Evolutionary conservation across 2,329 filamentous ascomycete species (phyloP), one percentile per base, ranked within the genome.

Genomic region (Taxawa tesnikishii): DNA sequence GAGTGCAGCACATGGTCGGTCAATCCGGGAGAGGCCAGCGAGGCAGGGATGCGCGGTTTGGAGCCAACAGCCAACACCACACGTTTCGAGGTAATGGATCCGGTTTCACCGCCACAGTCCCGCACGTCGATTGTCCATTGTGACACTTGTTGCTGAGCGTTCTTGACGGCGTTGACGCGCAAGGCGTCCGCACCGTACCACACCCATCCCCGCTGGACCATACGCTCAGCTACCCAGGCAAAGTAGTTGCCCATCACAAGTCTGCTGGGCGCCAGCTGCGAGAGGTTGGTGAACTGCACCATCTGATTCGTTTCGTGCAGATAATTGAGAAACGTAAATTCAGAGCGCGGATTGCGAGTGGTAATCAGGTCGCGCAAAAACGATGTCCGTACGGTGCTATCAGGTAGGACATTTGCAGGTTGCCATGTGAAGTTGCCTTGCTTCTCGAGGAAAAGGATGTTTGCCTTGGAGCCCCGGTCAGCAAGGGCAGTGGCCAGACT

Each of bases 281-380:
- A 47, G 18, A 44, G 39, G 29, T 50, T 50, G 26, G 46, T 43
- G 35, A 47, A 50, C 5, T 34, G 38, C 11, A 47, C 40, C 10
- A 50, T 36, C 21, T 43, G 46, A 15, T 43, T 38, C 3, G 46
- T 49, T 10, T 37, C 37, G 30, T 47, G 43, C 5, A 50, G 39
- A 28, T 46, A 49, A 28, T 50, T 50, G 32, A 50, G 32, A 26
- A 50, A 49, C 3, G 48, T 50, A 30, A 43, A 49, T 15, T 39
- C 36, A 9, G 46, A 49, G 21, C 43, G 40, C 5, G 48, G 48
- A 25, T 50, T 48, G 31, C 43, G 40, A 11, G 39, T 40, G n/a
- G 46, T 48, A 31, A 42, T 38, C 26, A 50, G 29, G 30, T 50
- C 48, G 7, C 45, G 41, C 28, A 50, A 27, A 30, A 50, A 48